phyloP scores from a whole-genome alignment of 164 flowering plant genomes.

The Dillenia suffruticosa region DNA sequence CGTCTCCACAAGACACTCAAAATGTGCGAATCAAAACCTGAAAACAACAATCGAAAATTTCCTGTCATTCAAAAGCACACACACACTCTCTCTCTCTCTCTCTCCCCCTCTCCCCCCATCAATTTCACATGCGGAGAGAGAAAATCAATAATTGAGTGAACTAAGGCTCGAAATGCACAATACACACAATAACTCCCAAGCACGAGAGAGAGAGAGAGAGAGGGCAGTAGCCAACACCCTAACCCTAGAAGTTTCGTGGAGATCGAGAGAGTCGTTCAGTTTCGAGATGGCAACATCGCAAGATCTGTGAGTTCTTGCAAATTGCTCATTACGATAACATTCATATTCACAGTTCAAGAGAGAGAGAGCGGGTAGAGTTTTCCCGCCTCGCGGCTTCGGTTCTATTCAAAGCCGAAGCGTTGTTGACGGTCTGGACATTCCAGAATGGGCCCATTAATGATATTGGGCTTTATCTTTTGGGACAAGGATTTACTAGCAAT shows the following conservation, averaged over 20 bases:
- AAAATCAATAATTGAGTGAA: not conserved
- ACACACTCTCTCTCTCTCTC: not conserved
- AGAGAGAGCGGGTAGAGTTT: no score
- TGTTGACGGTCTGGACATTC: no score
- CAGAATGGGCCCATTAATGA: no score
- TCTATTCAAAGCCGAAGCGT: no score
- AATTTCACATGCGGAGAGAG: no score
- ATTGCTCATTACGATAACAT: slow-evolving; percentile 13
- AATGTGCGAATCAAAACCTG: slow-evolving; percentile 44
- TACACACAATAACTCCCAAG: not conserved
- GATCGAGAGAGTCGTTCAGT: slow-evolving; percentile 49
- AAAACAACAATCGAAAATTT: not conserved
- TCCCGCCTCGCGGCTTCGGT: no score
- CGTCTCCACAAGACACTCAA: slow-evolving; percentile 35
- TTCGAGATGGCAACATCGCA: slow-evolving; percentile 30
- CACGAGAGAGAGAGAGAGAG: slow-evolving; percentile 25
- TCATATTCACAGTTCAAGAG: not conserved
- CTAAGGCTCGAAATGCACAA: not conserved
- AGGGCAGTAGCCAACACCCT: slow-evolving; percentile 67
- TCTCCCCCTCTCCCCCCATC: no score
- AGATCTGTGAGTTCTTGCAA: slow-evolving; percentile 25
- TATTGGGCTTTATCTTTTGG: no score
- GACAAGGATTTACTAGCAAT: no score
- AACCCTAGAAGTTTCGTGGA: slow-evolving; percentile 32
- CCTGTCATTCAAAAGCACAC: no score